Base-by-base conservation (phyloP, 768 basidiomycete genomes). In the Amyloporia xantha region DNA sequence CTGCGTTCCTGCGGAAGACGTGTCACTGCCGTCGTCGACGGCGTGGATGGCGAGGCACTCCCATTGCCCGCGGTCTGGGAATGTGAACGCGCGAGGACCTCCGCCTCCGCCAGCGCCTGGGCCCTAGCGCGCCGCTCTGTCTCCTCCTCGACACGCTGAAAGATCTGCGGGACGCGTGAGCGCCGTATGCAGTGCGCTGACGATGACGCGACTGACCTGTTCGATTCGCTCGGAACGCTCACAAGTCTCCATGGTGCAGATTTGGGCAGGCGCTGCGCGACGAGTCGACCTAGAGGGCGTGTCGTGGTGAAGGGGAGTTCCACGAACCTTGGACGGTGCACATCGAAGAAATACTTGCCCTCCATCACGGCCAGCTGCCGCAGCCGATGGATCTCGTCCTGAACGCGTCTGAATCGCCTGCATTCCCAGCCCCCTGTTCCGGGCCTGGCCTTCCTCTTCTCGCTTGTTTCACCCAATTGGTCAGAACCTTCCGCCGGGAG, bases 71-170 rank as follows among this genome's bases (percentile, higher is more conserved):
- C 30, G 30, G 30, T n/a, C n/a, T 15, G 30, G 30, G 30, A 33
- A 33, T 33, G 30, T n/a, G 30, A 33, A 33, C 21, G 38, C 38
- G 21, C 44, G 19, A 47, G 33, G 9, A 15, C 30, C 24, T 47
- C 13, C 38, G 49, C 46, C 47, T 54, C 36, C 41, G 49, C 49
- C 42, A 37, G 48, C 36, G 42, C 36, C n/a, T 30, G 48, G 43
- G 48, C 53, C 41, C 51, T 61, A 11, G 75, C 78, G 27, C 75
- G 71, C 28, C 69, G 68, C 55, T 77, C 77, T 59, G 70, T 79
- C 55, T 77, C 78, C 50, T 76, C 68, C 55, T 83, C 81, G 19
- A 83, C 73, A 52, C 69, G 69, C 52, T 68, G 73, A 62, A 83
- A 82, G 50, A 76, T 78, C 81, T 83, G 53, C 3, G 5, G 5